Evolutionary conservation across 139 green algal species (phyloP), one percentile per base, ranked within the genome.

Genomic region (Coccomyxa sp.): DNA sequence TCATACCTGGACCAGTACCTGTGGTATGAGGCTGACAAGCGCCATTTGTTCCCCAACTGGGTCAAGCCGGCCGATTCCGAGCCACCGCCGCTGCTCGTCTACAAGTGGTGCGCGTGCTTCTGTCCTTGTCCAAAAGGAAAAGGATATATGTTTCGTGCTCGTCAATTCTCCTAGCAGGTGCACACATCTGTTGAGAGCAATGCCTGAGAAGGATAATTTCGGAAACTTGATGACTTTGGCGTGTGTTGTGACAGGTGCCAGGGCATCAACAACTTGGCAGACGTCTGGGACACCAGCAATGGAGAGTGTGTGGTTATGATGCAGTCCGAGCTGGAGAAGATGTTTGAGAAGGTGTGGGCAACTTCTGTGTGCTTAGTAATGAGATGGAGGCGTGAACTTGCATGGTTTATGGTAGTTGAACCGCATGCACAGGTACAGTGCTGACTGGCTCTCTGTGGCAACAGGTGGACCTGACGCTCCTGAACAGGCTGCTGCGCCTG

Each of bases 271-370:
- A 98, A 98, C 94, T 89, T 97, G 90, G 87, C 85, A 13, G 92
- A 97, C 85, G 90, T 99, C 68, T 99, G 97, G 97, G 95, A 99
- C 76, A 99, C 96, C 0, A 79, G 45, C 45, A 90, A 96, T 51
- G 96, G 97, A n/a, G 96, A 99, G 91, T 99, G 97, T 86, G 96
- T 99, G 76, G 97, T 99, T 12, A 96, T 99, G 95, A 90, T 99
- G 82, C 92, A 97, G 88, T 86, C 93, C 23, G 91, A 92, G 76
- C 93, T 99, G 83, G 96, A 99, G 89, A 98, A 98, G 88, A 93
- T 99, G 90, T 99, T 93, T 85, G 96, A 99, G 88, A 99, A 99
- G 94, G 91, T 99, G 60, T 10, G 79, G 38, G 38, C 38, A 51
- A 51, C 3, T 30, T 18, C 45, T 31, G 4, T 28, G 18, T 9